phyloP scores from a whole-genome alignment of 23 red algal species.

The Cyanidiococcus yangmingshanensis region DNA sequence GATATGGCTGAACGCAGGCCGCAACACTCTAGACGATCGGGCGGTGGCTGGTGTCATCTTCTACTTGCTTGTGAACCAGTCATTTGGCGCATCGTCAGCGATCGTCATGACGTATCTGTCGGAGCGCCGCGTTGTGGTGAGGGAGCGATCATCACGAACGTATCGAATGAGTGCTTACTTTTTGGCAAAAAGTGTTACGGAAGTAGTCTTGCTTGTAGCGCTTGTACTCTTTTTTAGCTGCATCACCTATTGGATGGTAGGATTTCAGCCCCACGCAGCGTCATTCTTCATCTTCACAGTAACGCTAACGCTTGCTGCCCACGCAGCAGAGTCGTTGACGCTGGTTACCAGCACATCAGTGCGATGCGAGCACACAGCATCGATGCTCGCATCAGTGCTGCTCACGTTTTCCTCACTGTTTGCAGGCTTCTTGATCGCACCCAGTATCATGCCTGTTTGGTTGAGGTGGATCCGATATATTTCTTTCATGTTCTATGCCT shows the following conservation, averaged over 20 bases:
- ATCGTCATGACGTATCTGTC: constrained; percentile 67
- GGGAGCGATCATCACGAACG: constrained; percentile 57
- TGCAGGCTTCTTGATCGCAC: constrained; percentile 81
- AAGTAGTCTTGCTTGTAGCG: constrained; percentile 50
- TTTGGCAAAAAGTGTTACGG: constrained; percentile 55
- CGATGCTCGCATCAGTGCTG: constrained; percentile 59
- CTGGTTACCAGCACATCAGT: constrained; percentile 44
- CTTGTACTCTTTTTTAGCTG: constrained; percentile 39
- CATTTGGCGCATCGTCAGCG: constrained; percentile 58
- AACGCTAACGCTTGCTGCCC: constrained; percentile 35
- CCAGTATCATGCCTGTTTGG: constrained; percentile 40
- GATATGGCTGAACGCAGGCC: constrained; percentile 37
- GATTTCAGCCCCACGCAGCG: constrained; percentile 28
- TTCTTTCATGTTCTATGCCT: constrained; percentile 79
- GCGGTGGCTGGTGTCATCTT: constrained; percentile 65
- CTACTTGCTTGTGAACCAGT: constrained; percentile 89
- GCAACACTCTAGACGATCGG: constrained; percentile 23
- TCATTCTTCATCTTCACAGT: constrained; percentile 36
- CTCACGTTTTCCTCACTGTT: constrained; percentile 76
- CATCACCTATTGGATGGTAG: constrained; percentile 61
- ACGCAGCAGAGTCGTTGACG: constrained; percentile 51
- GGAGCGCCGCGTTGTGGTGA: constrained; percentile 68
- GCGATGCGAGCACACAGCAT: constrained; percentile 46
- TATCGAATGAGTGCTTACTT: constrained; percentile 81
- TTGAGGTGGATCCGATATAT: constrained; percentile 70